A percentile compares a stretch with the other conserved stretches of the same genome.
These are phyloP conservation scores for Lipomyces yarrowii DNA, from an alignment of 1,139 yeast genomes.

Conservation along the genomic window DNA sequence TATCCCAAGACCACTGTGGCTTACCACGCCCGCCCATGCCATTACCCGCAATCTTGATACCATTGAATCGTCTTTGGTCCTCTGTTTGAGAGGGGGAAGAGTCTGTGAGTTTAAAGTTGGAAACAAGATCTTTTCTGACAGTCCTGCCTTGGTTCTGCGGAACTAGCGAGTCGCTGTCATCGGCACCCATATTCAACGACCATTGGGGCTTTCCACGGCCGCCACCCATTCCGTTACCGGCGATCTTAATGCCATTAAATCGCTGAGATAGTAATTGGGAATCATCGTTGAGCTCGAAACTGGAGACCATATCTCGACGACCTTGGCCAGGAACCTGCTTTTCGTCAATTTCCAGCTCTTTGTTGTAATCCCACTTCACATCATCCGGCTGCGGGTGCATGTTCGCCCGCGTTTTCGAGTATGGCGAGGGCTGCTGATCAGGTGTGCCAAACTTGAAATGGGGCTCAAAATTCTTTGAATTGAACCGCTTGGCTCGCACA, in stretches of 20 bases:
- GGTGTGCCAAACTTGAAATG: conserved; percentile 31
- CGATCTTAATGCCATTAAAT: conserved; percentile 22
- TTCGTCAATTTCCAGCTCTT: conserved; percentile 4
- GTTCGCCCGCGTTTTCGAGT: conserved; percentile 27
- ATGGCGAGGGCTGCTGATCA: conserved; percentile 15
- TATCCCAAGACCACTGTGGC: conserved; percentile 17
- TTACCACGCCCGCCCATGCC: conserved; percentile 19
- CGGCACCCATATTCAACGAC: neutral
- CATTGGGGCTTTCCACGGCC: conserved; percentile 14
- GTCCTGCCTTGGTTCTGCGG: neutral
- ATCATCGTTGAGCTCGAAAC: conserved; percentile 15
- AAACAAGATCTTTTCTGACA: neutral
- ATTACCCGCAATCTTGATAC: conserved; percentile 16
- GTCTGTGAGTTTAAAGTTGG: neutral
- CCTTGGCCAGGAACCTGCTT: conserved; percentile 16
- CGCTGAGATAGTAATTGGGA: conserved; percentile 18
- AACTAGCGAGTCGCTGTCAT: neutral
- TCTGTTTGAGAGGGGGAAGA: conserved; percentile 8
- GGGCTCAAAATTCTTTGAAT: conserved; percentile 18
- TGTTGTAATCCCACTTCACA: conserved; percentile 22
- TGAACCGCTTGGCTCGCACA: conserved; percentile 21
- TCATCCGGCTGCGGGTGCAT: conserved; percentile 31
- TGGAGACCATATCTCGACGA: conserved; percentile 18
- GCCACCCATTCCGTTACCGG: conserved; percentile 18
- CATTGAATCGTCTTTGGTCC: neutral